Evolutionary conservation across 208 protist species (phyloP), one percentile per base, ranked within the genome.

Genomic region (Plasmodiophora brassicae): DNA sequence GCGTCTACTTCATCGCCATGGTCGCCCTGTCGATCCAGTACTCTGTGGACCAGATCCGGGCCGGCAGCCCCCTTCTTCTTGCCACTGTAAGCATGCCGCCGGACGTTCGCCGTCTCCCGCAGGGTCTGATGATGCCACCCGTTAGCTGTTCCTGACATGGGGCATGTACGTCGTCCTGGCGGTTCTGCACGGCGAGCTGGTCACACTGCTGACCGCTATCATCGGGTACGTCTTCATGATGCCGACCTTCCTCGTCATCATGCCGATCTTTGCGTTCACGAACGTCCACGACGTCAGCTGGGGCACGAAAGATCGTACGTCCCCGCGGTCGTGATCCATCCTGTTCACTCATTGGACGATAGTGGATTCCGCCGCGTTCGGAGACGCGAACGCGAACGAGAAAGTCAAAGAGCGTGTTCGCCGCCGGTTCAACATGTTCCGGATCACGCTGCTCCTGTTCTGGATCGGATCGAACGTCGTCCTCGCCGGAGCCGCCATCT

Each of bases 231-330:
- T 78, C 14, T 78, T 38, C n/a, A 78, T 78, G 65, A 78, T 78
- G 65, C 65, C 65, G 10, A 78, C 65, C 20, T 78, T 78, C n/a
- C 65, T 78, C 14, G 41, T 78, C 65, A 78, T 78, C 5, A n/a
- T 78, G 65, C 65, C 65, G 14, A 78, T 78, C 5, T 78, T 78
- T 32, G 65, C 65, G 32, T 78, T 78, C 65, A 36, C 14, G 20
- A 78, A 78, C 41, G 65, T 78, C n/a, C 5, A 78, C n/a, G 65
- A 78, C n/a, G 65, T 78, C 5, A 44, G 32, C 5, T 78, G 65
- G 65, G 65, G 65, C 32, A 78, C 65, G 65, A 78, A 78, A 78
- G n/a, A 78, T 38, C 5, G 65, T 78, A 32, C 32, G 5, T 36
- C 65, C n/a, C 65, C 20, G 5, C 5, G n/a, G n/a, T 8, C 20